Percentiles rank a stretch among this genome's conserved stretches.
These are phyloP conservation scores for Saccharum officinarum DNA, from an alignment of 176 grass and related monocot species.

Conservation along the genomic window DNA sequence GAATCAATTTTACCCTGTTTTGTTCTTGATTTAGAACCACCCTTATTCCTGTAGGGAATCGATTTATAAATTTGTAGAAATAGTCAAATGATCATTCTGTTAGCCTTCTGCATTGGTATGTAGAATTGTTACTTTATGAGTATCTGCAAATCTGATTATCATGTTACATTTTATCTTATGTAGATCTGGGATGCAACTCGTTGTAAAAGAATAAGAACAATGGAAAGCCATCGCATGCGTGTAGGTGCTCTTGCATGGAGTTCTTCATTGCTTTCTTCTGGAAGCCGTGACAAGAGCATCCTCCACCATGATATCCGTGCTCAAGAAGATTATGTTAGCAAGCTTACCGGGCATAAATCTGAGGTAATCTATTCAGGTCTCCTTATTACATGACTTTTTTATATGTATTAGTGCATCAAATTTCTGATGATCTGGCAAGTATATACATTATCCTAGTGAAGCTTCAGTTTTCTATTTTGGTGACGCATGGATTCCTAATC, in stretches of 20 bases:
- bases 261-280: constrained; percentile 90
- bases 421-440: not conserved
- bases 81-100: not conserved
- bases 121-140: not conserved
- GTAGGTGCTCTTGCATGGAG: constrained; percentile 97
- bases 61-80: not conserved
- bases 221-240: constrained; percentile 83
- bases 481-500: not conserved
- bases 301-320: constrained; percentile 88
- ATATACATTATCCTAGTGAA: not conserved
- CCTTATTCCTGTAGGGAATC: not conserved
- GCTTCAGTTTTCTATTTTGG: not conserved
- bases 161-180: constrained; percentile 35
- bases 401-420: not conserved
- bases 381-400: not conserved
- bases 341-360: constrained; percentile 93
- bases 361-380: constrained; percentile 56
- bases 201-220: constrained; percentile 84
- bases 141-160: constrained; percentile 21
- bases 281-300: constrained; percentile 88
- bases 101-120: not conserved
- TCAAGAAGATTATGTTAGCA: constrained; percentile 90
- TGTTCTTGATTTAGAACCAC: not conserved
- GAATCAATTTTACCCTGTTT: not conserved
- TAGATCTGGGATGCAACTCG: constrained; percentile 93